A percentile compares a stretch with the other conserved stretches of the same genome.
phyloP scores from a whole-genome alignment of 2,329 filamentous ascomycete genomes.

The Chrysoporthe puriensis region DNA sequence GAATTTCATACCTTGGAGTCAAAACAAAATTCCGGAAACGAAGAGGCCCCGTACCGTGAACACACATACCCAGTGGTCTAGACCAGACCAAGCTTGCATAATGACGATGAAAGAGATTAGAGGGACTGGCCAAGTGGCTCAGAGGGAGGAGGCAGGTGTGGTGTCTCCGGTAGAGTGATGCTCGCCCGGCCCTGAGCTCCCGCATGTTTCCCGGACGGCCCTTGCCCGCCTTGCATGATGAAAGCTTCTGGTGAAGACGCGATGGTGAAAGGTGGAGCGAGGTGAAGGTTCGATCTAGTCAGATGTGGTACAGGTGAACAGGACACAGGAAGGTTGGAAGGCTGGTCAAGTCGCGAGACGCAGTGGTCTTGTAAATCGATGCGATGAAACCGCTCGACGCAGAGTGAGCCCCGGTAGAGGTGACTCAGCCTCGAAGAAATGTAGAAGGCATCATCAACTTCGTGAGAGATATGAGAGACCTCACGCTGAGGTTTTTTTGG shows the following conservation, averaged over 20 bases:
- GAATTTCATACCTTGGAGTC: no score
- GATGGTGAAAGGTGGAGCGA: neutral
- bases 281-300: neutral
- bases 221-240: neutral
- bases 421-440: neutral
- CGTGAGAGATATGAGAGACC: constrained; percentile 18
- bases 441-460: constrained; percentile 22
- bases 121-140: neutral
- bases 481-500: constrained; percentile 5
- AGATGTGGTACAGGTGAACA: constrained; percentile 7
- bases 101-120: constrained; percentile 1
- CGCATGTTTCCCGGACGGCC: neutral
- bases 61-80: neutral
- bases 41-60: neutral
- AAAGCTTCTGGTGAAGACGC: neutral
- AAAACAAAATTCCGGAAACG: no score
- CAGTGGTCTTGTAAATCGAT: neutral
- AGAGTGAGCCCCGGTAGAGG: constrained; percentile 9
- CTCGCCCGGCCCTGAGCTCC: constrained; percentile 1
- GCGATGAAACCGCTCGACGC: constrained; percentile 1
- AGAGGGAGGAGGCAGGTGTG: neutral
- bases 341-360: neutral
- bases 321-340: constrained; percentile 7
- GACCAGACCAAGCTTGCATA: neutral
- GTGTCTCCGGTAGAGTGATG: neutral